Percentiles rank a stretch among this genome's conserved stretches.
Conservation (phyloP, 768 basidiomycete genomes). For the Calocera viscosa region DNA sequence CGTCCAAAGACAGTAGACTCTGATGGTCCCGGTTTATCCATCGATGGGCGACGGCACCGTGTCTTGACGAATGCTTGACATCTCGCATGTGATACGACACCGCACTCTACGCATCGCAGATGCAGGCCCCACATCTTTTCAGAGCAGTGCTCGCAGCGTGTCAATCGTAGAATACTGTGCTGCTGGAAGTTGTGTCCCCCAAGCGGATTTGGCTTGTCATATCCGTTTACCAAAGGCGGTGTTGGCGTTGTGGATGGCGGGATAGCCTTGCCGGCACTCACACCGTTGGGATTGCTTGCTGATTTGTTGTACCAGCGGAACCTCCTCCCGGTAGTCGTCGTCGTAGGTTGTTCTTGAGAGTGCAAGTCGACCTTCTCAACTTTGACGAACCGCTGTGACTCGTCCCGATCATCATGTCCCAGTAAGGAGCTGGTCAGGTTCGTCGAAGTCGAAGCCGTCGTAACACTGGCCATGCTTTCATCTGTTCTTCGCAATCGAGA, state of each 20-base stretch:
- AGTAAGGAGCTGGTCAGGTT: constrained; percentile 13
- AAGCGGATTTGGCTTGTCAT: constrained; percentile 26
- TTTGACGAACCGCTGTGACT: constrained; percentile 26
- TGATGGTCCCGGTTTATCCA: constrained; percentile 17
- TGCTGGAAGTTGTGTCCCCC: constrained; percentile 81
- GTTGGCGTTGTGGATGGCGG: constrained; percentile 28
- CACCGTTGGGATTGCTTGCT: constrained; percentile 7
- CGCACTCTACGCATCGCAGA: constrained; percentile 76
- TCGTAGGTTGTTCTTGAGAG: constrained; percentile 10
- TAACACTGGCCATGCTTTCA: neutral
- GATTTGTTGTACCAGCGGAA: constrained; percentile 25
- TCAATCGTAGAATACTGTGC: constrained; percentile 73
- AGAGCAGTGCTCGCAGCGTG: constrained; percentile 87
- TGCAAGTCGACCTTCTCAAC: constrained; percentile 18
- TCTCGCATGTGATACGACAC: constrained; percentile 74
- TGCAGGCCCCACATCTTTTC: constrained; percentile 99
- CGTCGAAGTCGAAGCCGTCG: constrained; percentile 23
- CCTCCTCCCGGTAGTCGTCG: constrained; percentile 29
- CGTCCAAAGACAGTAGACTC: constrained; percentile 74
- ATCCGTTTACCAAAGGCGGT: constrained; percentile 39
- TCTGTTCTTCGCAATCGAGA: neutral
- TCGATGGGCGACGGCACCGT: constrained; percentile 47
- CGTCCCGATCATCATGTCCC: constrained; percentile 27
- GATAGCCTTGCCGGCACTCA: neutral
- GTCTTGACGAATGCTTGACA: constrained; percentile 58